Base-by-base conservation (phyloP, 306 rosid genomes). In the Cicer arietinum region DNA sequence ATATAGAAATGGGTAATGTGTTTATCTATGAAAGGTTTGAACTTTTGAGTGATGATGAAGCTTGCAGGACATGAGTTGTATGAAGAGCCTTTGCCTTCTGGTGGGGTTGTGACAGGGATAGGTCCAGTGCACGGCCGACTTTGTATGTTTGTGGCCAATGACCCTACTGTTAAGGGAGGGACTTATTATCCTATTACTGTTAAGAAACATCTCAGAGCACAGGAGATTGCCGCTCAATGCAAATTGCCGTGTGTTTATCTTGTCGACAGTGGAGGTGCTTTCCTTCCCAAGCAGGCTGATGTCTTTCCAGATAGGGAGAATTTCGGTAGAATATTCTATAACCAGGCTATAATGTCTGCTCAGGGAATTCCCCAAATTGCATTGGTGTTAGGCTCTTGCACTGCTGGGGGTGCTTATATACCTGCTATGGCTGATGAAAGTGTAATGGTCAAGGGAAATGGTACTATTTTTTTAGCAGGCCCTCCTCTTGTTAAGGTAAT, bases 341-440 rank as follows among this genome's bases (percentile, higher is more conserved):
- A 94, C 81, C 95, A 94, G 75, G 97, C 97, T 67, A 1, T 85
- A 40, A 90, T 91, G 98, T 94, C 98, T 72, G 82, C 93, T 4
- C 72, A 90, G 48, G 97, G 98, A 5, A 90, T 94, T 89, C 93
- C 98, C 7, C 97, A 94, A 77, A 84, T 94, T 85, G 98, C 96
- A 7, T 80, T 94, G 80, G 98, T 94, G 0, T 85, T 94, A 77
- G 98, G 98, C 4, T 94, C 96, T 17, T 94, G 98, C 84, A 90
- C 98, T 48, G 98, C 97, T 7, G 98, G 98, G 3, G 98, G 97
- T 64, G 98, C 98, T 39, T 94, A 90, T 80, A 91, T 94, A 73
- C 98, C 98, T 71, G 96, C 97, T 1, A 94, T 94, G 98, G 98
- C 98, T 8, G 98, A 94, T 85, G 97, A 94, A 63, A 94, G 97